These are phyloP conservation scores for Xylariaceae sp. DNA, from an alignment of 2,329 filamentous ascomycete genomes.

Conservation along the genomic window DNA sequence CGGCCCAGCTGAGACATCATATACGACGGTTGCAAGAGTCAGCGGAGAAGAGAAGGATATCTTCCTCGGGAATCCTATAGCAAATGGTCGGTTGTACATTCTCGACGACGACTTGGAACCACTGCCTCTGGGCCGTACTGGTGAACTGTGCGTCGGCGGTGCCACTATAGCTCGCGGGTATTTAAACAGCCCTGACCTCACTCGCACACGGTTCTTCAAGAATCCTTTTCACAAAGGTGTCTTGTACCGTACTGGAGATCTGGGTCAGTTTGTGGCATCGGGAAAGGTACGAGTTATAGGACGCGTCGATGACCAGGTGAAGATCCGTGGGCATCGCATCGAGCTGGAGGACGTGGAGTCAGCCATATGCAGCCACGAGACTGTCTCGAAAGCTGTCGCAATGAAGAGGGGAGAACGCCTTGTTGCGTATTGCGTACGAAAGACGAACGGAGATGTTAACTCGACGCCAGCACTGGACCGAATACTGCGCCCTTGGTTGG, in stretches of 20 bases:
- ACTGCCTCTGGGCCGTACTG: no score
- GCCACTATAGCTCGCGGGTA: no score
- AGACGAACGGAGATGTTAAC: constrained; percentile 67
- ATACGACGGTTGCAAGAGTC: constrained; percentile 20
- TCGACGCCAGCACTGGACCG: constrained; percentile 49
- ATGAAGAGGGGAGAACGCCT: constrained; percentile 81
- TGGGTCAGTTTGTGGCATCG: constrained; percentile 52
- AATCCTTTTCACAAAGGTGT: constrained; percentile 80
- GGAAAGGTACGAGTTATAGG: constrained; percentile 47
- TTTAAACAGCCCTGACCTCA: no score
- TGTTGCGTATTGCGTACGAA: constrained; percentile 86
- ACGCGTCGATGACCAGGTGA: constrained; percentile 83
- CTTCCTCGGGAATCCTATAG: no score
- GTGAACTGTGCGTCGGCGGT: no score
- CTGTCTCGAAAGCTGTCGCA: constrained; percentile 76
- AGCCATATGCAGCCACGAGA: constrained; percentile 81
- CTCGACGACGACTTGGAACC: no score
- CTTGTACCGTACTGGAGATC: constrained; percentile 84
- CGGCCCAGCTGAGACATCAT: no score
- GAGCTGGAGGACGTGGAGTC: constrained; percentile 92
- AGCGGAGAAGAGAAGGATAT: no score
- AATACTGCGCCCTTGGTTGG: constrained; percentile 51
- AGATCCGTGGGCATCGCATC: constrained; percentile 93
- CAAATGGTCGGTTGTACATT: no score
- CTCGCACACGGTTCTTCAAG: constrained; percentile 69